These are phyloP conservation scores for Paramecium octaurelia DNA, from an alignment of 73 alveolate genomes.

Conservation along the genomic window DNA sequence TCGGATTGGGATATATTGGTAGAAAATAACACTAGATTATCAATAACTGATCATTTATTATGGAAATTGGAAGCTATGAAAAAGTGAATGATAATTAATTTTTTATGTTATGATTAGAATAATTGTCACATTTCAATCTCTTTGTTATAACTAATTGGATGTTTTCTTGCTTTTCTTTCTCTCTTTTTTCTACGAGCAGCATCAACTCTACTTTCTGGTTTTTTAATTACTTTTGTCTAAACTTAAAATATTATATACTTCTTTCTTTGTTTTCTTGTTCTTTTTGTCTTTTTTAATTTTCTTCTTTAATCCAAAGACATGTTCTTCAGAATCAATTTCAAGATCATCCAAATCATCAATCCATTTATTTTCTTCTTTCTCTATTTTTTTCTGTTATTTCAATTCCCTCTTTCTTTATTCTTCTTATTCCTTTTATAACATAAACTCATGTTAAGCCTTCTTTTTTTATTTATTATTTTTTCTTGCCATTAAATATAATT, in stretches of 20 bases:
- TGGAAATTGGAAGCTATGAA: conserved; percentile 63
- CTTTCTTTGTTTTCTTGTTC: background rate
- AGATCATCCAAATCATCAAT: conserved; percentile 19
- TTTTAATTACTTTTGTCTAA: background rate
- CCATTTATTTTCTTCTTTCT: conserved; percentile 21
- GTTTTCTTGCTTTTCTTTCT: background rate
- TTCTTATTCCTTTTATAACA: background rate
- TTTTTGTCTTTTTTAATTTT: background rate
- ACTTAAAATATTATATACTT: background rate
- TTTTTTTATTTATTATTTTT: background rate
- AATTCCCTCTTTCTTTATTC: background rate
- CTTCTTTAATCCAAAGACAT: background rate
- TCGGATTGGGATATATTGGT: conserved; percentile 72
- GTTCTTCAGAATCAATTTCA: conserved; percentile 23
- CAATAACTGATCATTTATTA: conserved; percentile 61
- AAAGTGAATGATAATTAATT: background rate
- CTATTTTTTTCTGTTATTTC: background rate
- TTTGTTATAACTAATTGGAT: conserved; percentile 15
- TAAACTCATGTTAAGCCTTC: background rate
- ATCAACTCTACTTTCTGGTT: background rate
- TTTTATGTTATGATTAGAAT: background rate
- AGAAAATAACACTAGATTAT: conserved; percentile 63
- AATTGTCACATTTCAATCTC: conserved; percentile 1
- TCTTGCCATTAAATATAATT: conserved; percentile 3
- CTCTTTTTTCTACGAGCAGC: background rate